These are phyloP conservation scores for Pythium phragmiticola DNA, from an alignment of 352 stramenopile genomes.

Conservation along the genomic window DNA sequence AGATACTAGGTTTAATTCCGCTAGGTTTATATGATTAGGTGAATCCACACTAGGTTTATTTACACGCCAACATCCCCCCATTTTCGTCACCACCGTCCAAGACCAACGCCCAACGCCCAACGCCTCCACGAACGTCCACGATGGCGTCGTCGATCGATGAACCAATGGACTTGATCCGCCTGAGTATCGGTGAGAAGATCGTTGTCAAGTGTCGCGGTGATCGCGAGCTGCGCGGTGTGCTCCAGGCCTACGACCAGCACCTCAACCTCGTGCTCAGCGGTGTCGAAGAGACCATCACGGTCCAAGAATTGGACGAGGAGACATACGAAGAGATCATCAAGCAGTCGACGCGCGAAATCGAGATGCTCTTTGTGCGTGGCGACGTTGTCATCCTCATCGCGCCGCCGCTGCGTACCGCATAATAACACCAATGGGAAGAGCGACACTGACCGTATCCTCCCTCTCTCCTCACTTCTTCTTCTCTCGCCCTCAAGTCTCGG, in stretches of 20 bases:
- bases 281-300: constrained; percentile 98
- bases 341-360: constrained; percentile 93
- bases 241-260: constrained; percentile 99
- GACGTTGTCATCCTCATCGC: constrained; percentile 98
- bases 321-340: constrained; percentile 98
- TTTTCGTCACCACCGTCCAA: not conserved
- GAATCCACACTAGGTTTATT: constrained; percentile 16
- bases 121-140: not conserved
- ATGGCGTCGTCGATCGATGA: constrained; percentile 92
- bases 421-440: constrained; percentile 7
- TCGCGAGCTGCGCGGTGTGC: constrained; percentile 94
- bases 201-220: constrained; percentile 99
- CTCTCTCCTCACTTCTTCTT: not conserved
- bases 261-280: constrained; percentile 99
- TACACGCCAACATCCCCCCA: not conserved
- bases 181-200: constrained; percentile 98
- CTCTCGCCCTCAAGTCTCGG: not conserved
- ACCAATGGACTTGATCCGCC: constrained; percentile 98
- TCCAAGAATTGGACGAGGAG: constrained; percentile 96
- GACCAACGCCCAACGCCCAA: not conserved
- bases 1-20: not conserved
- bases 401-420: constrained; percentile 93
- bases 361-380: constrained; percentile 99
- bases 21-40: no score
- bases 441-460: not conserved